Base-by-base conservation (phyloP, 2,329 filamentous ascomycete genomes). In the Sarocladiaceae sp. region DNA sequence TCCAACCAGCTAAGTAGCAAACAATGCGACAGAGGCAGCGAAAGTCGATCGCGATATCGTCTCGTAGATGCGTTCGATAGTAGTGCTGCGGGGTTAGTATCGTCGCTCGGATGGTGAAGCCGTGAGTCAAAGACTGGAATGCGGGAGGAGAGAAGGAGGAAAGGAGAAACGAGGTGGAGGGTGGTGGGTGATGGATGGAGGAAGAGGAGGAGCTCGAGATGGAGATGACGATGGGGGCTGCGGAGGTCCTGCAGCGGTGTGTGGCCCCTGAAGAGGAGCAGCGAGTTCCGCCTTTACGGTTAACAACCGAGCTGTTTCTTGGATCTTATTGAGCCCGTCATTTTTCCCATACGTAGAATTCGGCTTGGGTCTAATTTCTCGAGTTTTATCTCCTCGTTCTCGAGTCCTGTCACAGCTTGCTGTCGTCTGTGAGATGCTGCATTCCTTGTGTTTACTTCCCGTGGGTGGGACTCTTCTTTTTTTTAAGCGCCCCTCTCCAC, bases 391-490 rank as follows among this genome's bases (percentile, higher is more conserved):
- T n/a, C n/a, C n/a, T n/a, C n/a, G n/a, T n/a, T n/a, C n/a, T n/a
- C 7, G 26, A 29, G 26, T 13, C 9, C 7, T 29, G 7, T 9
- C 4, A 15, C 37, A 41, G 26, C 15, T 41, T 13, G 9, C 7
- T 29, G 19, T 27, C 26, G 16, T 41, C 23, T 41, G 23, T 41
- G n/a, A 13, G 37, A 41, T 41, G 23, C 13, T 4, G 29, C 37
- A 41, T 41, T 41, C 37, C 37, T 41, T 41, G 23, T 41, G 37
- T 41, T 41, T 41, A 41, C 37, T 41, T 41, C 37, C 37, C 23
- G n/a, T 21, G 29, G 37, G 37, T 41, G 37, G 37, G n/a, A 41
- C 37, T 41, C 23, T 29, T 15, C 18, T 41, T 24, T 41, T 41
- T 41, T 41, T 23, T 41, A 27, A 24, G 37, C 37, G 37, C 37